Percentiles rank a stretch among this genome's conserved stretches.
These are phyloP conservation scores for Juglanconis juglandina DNA, from an alignment of 2,329 filamentous ascomycete species.

Conservation along the genomic window DNA sequence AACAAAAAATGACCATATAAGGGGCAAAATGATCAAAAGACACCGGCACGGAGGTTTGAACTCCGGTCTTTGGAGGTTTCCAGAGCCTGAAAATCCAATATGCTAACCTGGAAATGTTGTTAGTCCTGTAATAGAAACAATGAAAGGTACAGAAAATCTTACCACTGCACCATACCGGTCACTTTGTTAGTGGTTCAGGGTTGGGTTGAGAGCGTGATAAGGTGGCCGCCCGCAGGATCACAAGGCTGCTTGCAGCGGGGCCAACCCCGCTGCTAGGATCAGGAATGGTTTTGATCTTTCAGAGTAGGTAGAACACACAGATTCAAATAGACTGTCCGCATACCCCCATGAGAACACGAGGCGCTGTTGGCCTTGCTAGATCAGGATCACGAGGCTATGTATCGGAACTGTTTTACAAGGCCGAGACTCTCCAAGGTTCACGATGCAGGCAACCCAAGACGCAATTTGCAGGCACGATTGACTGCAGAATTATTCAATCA, in stretches of 20 bases:
- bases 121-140: not conserved
- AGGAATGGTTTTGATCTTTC: not conserved
- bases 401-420: no score
- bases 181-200: not conserved
- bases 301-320: not conserved
- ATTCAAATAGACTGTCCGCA: not conserved
- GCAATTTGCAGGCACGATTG: not conserved
- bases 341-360: no score
- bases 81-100: constrained; percentile 4
- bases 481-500: not conserved
- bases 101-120: not conserved
- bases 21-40: not conserved
- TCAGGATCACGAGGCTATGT: no score
- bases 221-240: not conserved
- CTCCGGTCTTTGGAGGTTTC: constrained; percentile 6
- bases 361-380: no score
- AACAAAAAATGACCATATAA: not conserved
- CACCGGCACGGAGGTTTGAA: constrained; percentile 5
- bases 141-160: not conserved
- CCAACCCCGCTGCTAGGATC: not conserved
- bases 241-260: not conserved
- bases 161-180: constrained; percentile 7
- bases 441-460: no score
- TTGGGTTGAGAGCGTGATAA: not conserved
- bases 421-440: no score